A percentile compares a stretch with the other conserved stretches of the same genome.
Evolutionary conservation across 2,329 filamentous ascomycete genomes (phyloP).

Genomic region (Sporothrix curviconia): DNA sequence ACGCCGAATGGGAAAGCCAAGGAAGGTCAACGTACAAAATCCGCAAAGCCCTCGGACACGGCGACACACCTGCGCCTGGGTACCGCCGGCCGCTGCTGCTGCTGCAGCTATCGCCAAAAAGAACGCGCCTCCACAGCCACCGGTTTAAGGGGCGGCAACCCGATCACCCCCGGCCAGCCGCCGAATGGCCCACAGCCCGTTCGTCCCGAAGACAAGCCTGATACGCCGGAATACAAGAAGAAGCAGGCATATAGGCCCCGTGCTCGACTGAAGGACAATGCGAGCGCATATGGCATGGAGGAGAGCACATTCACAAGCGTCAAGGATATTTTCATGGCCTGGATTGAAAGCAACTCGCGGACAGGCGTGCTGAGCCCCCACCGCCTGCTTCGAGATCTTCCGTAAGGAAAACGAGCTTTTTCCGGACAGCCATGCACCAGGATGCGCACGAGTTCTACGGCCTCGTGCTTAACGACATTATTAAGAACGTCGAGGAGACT

Average conservation of each 20-base stretch:
- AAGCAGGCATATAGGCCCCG: slow-evolving; percentile 82
- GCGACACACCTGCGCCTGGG: slow-evolving; percentile 28
- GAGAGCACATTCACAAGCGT: slow-evolving; percentile 91
- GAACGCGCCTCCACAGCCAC: slow-evolving; percentile 47
- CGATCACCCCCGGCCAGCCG: slow-evolving; percentile 44
- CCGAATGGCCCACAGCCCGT: slow-evolving; percentile 48
- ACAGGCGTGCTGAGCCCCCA: slow-evolving; percentile 89
- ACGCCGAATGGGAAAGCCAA: slow-evolving; percentile 54
- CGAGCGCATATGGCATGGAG: slow-evolving; percentile 78
- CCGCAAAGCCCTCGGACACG: slow-evolving; percentile 26
- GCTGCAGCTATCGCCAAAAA: slow-evolving; percentile 35
- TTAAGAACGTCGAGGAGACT: slow-evolving; percentile 87
- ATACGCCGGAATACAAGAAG: slow-evolving; percentile 96
- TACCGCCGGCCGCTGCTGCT: slow-evolving; percentile 25
- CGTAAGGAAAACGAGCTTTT: slow-evolving; percentile 95
- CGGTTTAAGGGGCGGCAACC: slow-evolving; percentile 51
- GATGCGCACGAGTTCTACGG: slow-evolving; percentile 98
- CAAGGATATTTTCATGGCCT: slow-evolving; percentile 90
- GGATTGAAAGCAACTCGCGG: slow-evolving; percentile 72
- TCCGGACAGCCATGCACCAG: slow-evolving; percentile 93
- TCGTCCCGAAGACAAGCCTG: slow-evolving; percentile 83
- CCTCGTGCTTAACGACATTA: slow-evolving; percentile 88
- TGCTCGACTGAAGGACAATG: slow-evolving; percentile 80
- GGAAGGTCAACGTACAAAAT: slow-evolving; percentile 57
- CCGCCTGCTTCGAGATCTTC: slow-evolving; percentile 87